phyloP scores from a whole-genome alignment of 2,329 filamentous ascomycete species.

The Mycosphaerella sp. region DNA sequence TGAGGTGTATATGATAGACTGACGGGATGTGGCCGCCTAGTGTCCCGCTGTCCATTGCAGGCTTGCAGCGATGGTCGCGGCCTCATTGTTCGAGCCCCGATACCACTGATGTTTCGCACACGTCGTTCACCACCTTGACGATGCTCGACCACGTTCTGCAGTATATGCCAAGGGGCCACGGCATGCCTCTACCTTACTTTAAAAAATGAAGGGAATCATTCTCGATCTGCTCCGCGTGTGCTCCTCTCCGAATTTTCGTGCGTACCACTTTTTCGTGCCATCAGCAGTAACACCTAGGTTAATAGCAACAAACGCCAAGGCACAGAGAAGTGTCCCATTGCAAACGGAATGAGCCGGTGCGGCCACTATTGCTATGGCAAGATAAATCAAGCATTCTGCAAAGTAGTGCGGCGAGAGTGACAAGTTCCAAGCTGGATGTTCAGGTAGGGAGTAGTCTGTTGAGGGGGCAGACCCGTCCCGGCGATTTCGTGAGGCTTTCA shows the following conservation, averaged over 20 bases:
- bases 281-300: conserved; percentile 79
- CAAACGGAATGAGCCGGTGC: conserved; percentile 60
- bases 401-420: conserved; percentile 87
- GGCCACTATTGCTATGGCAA: conserved; percentile 65
- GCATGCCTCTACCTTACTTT: not conserved
- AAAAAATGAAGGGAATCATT: conserved; percentile 63
- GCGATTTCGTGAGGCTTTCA: conserved; percentile 25
- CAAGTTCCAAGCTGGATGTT: conserved; percentile 62
- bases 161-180: not conserved
- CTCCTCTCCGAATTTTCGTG: conserved; percentile 62
- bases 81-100: too few relatives aligned
- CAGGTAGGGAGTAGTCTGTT: conserved; percentile 72
- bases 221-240: conserved; percentile 59
- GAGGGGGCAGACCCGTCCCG: conserved; percentile 14
- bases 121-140: conserved; percentile 38
- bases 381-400: conserved; percentile 77
- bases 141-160: not conserved
- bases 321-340: conserved; percentile 68
- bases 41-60: too few relatives aligned
- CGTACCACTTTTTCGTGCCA: conserved; percentile 74
- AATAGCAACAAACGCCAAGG: conserved; percentile 63
- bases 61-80: too few relatives aligned
- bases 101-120: conserved; percentile 31
- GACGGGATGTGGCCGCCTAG: not conserved
- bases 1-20: not conserved